Conservation (phyloP, 1,284 basidiomycete genomes). For the Paramarasmius palmivorus region DNA sequence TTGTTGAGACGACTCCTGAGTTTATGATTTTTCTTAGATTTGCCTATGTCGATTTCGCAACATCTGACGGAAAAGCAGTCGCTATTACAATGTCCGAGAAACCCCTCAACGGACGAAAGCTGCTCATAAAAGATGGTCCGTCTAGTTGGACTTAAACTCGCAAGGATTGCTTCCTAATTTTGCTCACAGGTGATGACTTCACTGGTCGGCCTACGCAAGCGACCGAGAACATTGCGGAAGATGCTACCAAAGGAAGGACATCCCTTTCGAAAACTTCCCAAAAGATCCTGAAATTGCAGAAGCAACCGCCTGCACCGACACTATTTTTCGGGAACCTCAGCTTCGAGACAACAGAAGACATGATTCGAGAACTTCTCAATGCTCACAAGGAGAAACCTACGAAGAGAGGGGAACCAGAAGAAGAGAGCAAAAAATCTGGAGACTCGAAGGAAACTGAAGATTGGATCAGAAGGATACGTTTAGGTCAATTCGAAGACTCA, state of each 20-base stretch:
- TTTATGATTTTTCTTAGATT: slow-evolving; percentile 59
- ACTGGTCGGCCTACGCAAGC: slow-evolving; percentile 56
- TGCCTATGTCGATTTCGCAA: slow-evolving; percentile 94
- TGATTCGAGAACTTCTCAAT: slow-evolving; percentile 73
- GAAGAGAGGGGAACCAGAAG: slow-evolving; percentile 24
- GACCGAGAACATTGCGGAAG: slow-evolving; percentile 27
- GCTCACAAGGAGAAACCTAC: slow-evolving; percentile 48
- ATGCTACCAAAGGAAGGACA: slow-evolving; percentile 30
- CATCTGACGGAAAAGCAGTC: slow-evolving; percentile 67
- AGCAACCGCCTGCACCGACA: slow-evolving; percentile 81
- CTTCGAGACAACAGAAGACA: slow-evolving; percentile 81
- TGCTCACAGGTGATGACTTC: slow-evolving; percentile 66
- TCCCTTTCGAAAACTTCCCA: slow-evolving; percentile 76
- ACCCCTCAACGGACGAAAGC: slow-evolving; percentile 79
- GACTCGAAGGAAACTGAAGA: slow-evolving; percentile 37
- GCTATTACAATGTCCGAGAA: slow-evolving; percentile 85
- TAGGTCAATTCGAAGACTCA: slow-evolving; percentile 95
- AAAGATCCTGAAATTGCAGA: slow-evolving; percentile 80
- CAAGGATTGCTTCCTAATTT: slow-evolving; percentile 10
- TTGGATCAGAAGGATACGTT: slow-evolving; percentile 87
- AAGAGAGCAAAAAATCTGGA: slow-evolving; percentile 28
- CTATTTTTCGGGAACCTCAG: slow-evolving; percentile 90
- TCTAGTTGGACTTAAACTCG: slow-evolving; percentile 17
- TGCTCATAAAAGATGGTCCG: slow-evolving; percentile 92
- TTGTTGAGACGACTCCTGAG: slow-evolving; percentile 2